Evolutionary conservation across 2,329 filamentous ascomycete genomes (phyloP).

Genomic region (Aspergillus sp.): DNA sequence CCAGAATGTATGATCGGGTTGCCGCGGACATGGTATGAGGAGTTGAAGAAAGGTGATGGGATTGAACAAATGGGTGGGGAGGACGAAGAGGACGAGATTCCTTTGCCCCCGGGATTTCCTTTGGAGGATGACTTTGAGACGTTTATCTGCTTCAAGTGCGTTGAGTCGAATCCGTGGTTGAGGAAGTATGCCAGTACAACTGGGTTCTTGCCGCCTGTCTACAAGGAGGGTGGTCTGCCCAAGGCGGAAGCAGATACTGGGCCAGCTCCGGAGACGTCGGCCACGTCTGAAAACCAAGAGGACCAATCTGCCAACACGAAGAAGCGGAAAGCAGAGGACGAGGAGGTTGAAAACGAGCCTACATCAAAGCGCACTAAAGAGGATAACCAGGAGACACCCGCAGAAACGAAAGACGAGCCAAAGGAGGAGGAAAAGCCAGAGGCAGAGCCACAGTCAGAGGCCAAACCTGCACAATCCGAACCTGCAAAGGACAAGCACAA

Average conservation of each 20-base stretch:
- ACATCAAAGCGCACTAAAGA: constrained; percentile 48
- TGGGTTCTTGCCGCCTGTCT: constrained; percentile 77
- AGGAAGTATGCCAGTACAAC: constrained; percentile 77
- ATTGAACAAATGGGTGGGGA: constrained; percentile 21
- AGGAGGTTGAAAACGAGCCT: constrained; percentile 32
- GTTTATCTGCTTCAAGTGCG: constrained; percentile 92
- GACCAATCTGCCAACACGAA: constrained; percentile 41
- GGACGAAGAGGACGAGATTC: constrained; percentile 56
- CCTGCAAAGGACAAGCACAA: constrained; percentile 48
- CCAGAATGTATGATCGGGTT: constrained; percentile 86
- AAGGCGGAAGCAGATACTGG: constrained; percentile 1
- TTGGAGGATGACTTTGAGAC: constrained; percentile 84
- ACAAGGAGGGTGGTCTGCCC: constrained; percentile 39
- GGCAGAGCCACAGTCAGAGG: neutral
- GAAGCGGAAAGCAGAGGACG: constrained; percentile 66
- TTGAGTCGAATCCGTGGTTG: constrained; percentile 86
- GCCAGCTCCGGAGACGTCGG: neutral
- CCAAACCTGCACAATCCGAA: constrained; percentile 2
- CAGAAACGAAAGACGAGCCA: neutral
- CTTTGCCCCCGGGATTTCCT: constrained; percentile 82
- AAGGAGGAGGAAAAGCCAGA: neutral
- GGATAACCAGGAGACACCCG: constrained; percentile 18
- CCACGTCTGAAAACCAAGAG: neutral
- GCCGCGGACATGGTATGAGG: constrained; percentile 63
- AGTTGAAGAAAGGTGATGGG: constrained; percentile 23